Conservation (phyloP, 441 rosid genomes). For the Erysimum pusillum region DNA sequence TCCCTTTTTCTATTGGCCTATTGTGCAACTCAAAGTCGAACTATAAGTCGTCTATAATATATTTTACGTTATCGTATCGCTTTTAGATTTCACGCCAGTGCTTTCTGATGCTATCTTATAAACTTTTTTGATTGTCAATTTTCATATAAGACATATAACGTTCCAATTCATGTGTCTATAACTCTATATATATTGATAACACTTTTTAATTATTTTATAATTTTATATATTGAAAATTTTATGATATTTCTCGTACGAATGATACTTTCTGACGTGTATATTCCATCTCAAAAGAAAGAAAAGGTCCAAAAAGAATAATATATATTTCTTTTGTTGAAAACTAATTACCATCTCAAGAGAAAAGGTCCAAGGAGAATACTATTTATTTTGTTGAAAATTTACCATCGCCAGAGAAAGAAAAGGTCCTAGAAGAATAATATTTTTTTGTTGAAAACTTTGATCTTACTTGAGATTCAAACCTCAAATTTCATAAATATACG, state of each 20-base stretch:
- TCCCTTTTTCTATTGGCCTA: neutral
- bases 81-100: conserved; percentile 7
- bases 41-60: conserved; percentile 24
- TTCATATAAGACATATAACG: neutral
- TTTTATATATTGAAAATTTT: neutral
- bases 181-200: neutral
- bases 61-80: conserved; percentile 20
- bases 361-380: neutral
- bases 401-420: conserved; percentile 5
- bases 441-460: neutral
- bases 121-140: too few relatives aligned
- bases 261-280: conserved; percentile 22
- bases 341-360: neutral
- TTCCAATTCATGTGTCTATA: neutral
- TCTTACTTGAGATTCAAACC: neutral
- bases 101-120: conserved; percentile 1
- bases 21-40: conserved; percentile 15
- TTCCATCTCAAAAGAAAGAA: conserved; percentile 2
- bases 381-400: neutral
- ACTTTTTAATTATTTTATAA: neutral
- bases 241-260: neutral
- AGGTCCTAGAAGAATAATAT: neutral
- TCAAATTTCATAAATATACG: neutral
- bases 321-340: neutral
- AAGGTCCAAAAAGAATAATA: neutral